Base-by-base conservation (phyloP, 257 asterid genomes). In the Gardenia jasminoides region DNA sequence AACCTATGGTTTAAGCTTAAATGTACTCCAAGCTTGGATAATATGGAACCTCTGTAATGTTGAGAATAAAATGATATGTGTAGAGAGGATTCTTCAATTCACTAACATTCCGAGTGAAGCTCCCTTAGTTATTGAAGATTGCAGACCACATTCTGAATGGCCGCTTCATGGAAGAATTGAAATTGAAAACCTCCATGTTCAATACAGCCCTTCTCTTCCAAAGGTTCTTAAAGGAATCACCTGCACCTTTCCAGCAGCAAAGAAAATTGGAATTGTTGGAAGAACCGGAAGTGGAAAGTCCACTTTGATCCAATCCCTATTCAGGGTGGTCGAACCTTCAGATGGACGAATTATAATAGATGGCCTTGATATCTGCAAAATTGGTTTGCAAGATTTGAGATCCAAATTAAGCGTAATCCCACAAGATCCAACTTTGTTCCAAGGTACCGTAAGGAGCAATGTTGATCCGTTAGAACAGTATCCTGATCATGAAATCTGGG, bases 21-120 rank as follows among this genome's bases (percentile, higher is more conserved):
- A 88, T 74, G 96, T 91, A 31, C 92, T 92, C 75, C 96, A 92
- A 82, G 93, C 97, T 76, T 93, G 98, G 97, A 92, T 93, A 46
- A 89, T 93, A 86, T 90, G 96, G 97, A 92, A 93, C 88, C 87
- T 93, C 19, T 93, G 98, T 87, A 92, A 92, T 52, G 98, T 93
- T 0, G 95, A 92, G 58, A 93, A 93, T 87, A 93, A 93, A 79
- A 92, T 92, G 96, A 93, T 93, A 33, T 89, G 93, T 0, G 95
- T 93, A 16, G 96, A 92, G 76, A 88, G 96, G 81, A 89, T 93
- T 77, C 91, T 93, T 76, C 94, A 90, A 81, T 93, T 90, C 83
- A 88, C 86, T 5, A 80, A 85, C 33, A 77, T 92, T 72, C 86
- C 85, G 11, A 87, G 94, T 72, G 97, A 92, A 83, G 97, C 96